Base-by-base conservation (phyloP, 352 stramenopile species). In the Globisporangium rhizosaccharum region DNA sequence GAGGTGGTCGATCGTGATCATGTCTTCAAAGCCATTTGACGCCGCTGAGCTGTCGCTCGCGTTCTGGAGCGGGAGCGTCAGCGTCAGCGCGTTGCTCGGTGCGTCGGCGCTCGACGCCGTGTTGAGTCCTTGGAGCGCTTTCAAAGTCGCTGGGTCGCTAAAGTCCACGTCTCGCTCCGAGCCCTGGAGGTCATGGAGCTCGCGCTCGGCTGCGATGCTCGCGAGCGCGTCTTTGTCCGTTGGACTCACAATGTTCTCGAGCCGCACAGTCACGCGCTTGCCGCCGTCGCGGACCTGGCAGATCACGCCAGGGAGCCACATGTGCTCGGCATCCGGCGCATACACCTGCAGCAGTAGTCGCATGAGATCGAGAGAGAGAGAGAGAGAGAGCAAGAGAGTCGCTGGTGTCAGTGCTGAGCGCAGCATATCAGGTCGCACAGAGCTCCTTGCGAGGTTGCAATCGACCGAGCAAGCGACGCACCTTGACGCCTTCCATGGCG, bases 1-100 rank as follows among this genome's bases (percentile, higher is more conserved):
- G 60, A 95, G 67, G 63, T 93, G 82, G 50, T 92, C 81, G 49
- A 95, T 87, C 36, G 82, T 83, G 66, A 95, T 92, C 85, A 95
- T 93, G 63, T 95, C 85, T 41, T 93, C 84, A 58, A 88, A 92
- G 2, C 85, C 85, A 36, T 72, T 78, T 0, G 70, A 61, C 36
- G 65, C 65, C 14, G 61, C 46, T 7, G 53, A 64, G 57, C 57
- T 67, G 52, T 90, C 76, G 37, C 61, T 76, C 53, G 73, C 68
- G 63, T 91, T 94, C 65, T 92, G 82, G 33, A 92, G 55, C 15
- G 83, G 85, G 39, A 94, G 68, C 52, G 80, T 82, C 6, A 55
- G 33, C 52, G 63, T 46, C 33, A 53, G 36, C 12, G 18, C 39
- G 4, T 71, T 46, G 9, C 46, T 68, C 49, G 56, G 57, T 45